Base-by-base conservation (phyloP, 495 filamentous ascomycete genomes). In the Collariella sp. region DNA sequence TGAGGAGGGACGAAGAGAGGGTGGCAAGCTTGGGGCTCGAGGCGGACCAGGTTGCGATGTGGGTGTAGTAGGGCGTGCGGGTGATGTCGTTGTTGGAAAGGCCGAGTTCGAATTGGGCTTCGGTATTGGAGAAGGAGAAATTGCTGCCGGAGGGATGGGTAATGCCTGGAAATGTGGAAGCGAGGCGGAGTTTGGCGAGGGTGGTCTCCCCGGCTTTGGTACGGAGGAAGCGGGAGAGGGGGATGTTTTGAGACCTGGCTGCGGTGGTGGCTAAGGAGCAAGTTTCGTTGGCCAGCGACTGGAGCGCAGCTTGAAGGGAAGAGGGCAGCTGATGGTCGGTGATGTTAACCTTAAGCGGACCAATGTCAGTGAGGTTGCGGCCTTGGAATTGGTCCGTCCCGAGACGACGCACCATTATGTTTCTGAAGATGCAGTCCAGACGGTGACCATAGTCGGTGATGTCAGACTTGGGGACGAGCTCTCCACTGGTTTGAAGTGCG, bases 361-460 rank as follows among this genome's bases (percentile, higher is more conserved):
- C 61, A 7, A 66, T 3, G 46, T 22, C 42, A 36, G 63, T 66
- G 7, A 66, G 52, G 12, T 48, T 34, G 7, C 38, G 47, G 20
- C 50, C 51, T 34, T 51, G 56, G 55, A 66, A 66, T 23, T 33
- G 11, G 52, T 64, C 57, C 13, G 54, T 62, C 18, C 58, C 61
- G 7, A 66, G 55, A 0, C 61, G 58, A n/a, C 61, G 61, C 10
- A 66, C 56, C 61, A 66, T 66, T 9, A 46, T 40, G 33, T 42
- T 35, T 5, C 45, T 38, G 22, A 67, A 54, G 19, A 66, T 42
- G n/a, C 6, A 11, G 46, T 50, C 35, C 12, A 69, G 56, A 2
- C 43, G 29, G 15, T 38, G 46, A 31, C 51, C 59, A 46, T 60
- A 62, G 19, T 57, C 48, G 26, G 29, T 26, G 5, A 62, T 40